Conservation (phyloP, 495 filamentous ascomycete genomes). For the Aspergillus nanangensis region DNA sequence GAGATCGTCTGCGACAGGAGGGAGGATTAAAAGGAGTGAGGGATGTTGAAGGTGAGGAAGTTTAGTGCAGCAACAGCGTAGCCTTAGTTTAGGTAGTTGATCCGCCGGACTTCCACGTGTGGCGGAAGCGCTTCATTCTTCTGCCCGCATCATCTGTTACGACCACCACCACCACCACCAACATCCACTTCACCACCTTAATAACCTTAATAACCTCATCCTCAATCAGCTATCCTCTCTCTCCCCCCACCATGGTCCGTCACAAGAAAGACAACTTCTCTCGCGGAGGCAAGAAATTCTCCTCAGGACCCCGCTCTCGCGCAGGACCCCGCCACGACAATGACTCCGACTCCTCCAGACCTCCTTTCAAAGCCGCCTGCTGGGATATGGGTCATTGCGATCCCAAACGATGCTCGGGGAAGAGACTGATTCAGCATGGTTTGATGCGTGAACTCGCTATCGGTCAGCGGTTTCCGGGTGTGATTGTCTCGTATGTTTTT, state of each 20-base stretch:
- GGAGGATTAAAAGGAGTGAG: constrained; percentile 1
- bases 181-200: background rate
- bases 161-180: background rate
- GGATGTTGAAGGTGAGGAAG: too few relatives aligned
- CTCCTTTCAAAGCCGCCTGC: constrained; percentile 85
- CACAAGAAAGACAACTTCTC: constrained; percentile 90
- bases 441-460: constrained; percentile 90
- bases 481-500: constrained; percentile 71
- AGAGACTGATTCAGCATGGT: constrained; percentile 84
- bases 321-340: constrained; percentile 42
- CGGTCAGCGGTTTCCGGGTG: constrained; percentile 83
- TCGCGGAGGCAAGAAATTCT: constrained; percentile 61
- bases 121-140: constrained; percentile 2
- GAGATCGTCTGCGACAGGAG: too few relatives aligned
- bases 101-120: constrained; percentile 17
- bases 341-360: constrained; percentile 34
- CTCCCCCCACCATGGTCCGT: constrained; percentile 60
- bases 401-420: constrained; percentile 93
- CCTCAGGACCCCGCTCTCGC: constrained; percentile 45
- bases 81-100: too few relatives aligned
- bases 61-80: constrained; percentile 5
- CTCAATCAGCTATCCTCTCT: background rate
- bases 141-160: background rate
- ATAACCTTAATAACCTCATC: background rate
- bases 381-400: constrained; percentile 99